Base-by-base conservation (phyloP, 192 early-diverging fungal genomes). In the Backusella macrospora region DNA sequence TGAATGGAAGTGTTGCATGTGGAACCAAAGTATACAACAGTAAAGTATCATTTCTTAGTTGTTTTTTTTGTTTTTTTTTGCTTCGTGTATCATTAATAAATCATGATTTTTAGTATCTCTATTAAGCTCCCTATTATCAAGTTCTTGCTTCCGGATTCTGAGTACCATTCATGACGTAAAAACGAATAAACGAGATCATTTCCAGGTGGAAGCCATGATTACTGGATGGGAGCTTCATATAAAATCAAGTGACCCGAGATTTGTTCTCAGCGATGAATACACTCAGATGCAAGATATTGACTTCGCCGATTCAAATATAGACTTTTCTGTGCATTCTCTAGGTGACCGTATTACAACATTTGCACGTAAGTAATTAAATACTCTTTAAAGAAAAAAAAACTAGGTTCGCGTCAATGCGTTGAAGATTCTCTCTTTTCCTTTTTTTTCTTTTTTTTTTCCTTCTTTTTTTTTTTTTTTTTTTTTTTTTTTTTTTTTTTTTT, bases 1-100 rank as follows among this genome's bases (percentile, higher is more conserved):
- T 77, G 26, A 77, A 77, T 39, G 76, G 76, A 26, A 77, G 76
- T 64, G 63, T 1, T 45, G 23, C 29, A 15, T 77, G 65, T 23
- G 71, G 55, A 13, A 77, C 76, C 0, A 46, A 73, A 46, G 47
- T 72, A 9, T 67, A 67, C 46, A 77, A 77, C n/a, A 43, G 76
- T 77, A 72, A 77, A 18, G 40, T 34, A 4, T 26, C 21, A 10
- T 7, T 46, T 65, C 23, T 13, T 18, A 6, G 6, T 23, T 73
- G 3, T 73, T 3, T 40, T 55, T 6, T 66, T 16, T 45, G 44
- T 69, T 9, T 29, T 49, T 16, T 9, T 21, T 5, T 43, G 14
- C 18, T 21, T 44, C 5, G 16, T 0, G 5, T 70, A 38, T 71
- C 12, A 6, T 48, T 44, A 37, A 16, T n/a, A n/a, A n/a, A n/a